Conservation (phyloP, 2,329 filamentous ascomycete genomes). For the Sarocladium oryzae region DNA sequence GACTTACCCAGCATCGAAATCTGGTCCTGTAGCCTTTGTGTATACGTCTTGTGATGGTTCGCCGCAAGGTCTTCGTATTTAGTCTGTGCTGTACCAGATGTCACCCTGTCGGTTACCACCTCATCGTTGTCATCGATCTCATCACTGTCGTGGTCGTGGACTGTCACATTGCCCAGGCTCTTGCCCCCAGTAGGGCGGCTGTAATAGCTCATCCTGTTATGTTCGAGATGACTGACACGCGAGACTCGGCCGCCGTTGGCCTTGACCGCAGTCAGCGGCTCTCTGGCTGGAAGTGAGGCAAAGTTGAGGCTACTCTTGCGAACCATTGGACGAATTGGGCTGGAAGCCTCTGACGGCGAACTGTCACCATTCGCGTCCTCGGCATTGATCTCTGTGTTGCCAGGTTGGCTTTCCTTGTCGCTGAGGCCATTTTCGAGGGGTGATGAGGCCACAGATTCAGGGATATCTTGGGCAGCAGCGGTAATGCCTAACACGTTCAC, state of each 20-base stretch:
- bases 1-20: constrained; percentile 68
- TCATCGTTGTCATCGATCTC: constrained; percentile 34
- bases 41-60: constrained; percentile 79
- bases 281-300: constrained; percentile 82
- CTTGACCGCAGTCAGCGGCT: constrained; percentile 78
- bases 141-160: background rate
- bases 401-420: background rate
- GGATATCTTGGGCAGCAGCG: background rate
- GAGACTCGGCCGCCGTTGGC: constrained; percentile 69
- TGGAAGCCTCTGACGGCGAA: constrained; percentile 64
- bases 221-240: constrained; percentile 72
- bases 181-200: constrained; percentile 67
- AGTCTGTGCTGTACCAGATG: constrained; percentile 11
- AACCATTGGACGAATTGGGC: constrained; percentile 67
- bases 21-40: constrained; percentile 84
- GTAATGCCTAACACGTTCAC: background rate
- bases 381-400: background rate
- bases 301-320: constrained; percentile 96
- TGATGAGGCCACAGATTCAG: background rate
- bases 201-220: constrained; percentile 66
- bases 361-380: constrained; percentile 37
- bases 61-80: constrained; percentile 10
- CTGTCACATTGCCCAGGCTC: constrained; percentile 56
- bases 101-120: constrained; percentile 14
- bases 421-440: background rate